A percentile compares a stretch with the other conserved stretches of the same genome.
Evolutionary conservation across 2,329 filamentous ascomycete species (phyloP).

Genomic region (Sclerotinia glacialis): DNA sequence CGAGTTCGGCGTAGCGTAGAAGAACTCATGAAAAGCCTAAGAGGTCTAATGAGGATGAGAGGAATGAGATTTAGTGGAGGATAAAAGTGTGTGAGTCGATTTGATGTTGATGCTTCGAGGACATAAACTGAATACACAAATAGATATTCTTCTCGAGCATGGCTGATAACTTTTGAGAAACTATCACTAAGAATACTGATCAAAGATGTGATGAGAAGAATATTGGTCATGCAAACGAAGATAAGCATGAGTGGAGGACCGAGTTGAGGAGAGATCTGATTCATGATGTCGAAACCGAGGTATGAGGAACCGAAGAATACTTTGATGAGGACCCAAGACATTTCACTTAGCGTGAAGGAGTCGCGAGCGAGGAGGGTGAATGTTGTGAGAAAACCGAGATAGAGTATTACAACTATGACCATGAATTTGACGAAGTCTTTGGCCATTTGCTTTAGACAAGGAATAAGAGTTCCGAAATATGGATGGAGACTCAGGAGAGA

Average conservation of each 20-base stretch:
- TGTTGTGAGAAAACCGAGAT: slow-evolving; percentile 85
- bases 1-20: slow-evolving; percentile 61
- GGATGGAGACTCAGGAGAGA: slow-evolving; percentile 83
- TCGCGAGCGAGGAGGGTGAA: slow-evolving; percentile 76
- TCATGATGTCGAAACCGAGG: slow-evolving; percentile 38
- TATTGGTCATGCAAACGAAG: slow-evolving; percentile 74
- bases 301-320: slow-evolving; percentile 69
- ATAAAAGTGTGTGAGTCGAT: slow-evolving; percentile 67
- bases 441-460: slow-evolving; percentile 89
- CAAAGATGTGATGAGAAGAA: slow-evolving; percentile 73
- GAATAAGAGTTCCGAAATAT: slow-evolving; percentile 87
- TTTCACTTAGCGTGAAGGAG: slow-evolving; percentile 59
- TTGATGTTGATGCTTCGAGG: slow-evolving; percentile 64
- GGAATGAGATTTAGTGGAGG: slow-evolving; percentile 73
- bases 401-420: slow-evolving; percentile 76
- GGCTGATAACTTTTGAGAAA: slow-evolving; percentile 44
- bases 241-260: slow-evolving; percentile 46
- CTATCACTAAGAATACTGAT: slow-evolving; percentile 78
- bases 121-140: slow-evolving; percentile 70
- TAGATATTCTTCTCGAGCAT: slow-evolving; percentile 67
- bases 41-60: slow-evolving; percentile 66
- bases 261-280: slow-evolving; percentile 33
- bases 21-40: slow-evolving; percentile 65
- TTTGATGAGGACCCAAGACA: slow-evolving; percentile 75
- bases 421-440: slow-evolving; percentile 87